Conservation (phyloP, 345 rosid genomes). For the Sisymbrium irio region DNA sequence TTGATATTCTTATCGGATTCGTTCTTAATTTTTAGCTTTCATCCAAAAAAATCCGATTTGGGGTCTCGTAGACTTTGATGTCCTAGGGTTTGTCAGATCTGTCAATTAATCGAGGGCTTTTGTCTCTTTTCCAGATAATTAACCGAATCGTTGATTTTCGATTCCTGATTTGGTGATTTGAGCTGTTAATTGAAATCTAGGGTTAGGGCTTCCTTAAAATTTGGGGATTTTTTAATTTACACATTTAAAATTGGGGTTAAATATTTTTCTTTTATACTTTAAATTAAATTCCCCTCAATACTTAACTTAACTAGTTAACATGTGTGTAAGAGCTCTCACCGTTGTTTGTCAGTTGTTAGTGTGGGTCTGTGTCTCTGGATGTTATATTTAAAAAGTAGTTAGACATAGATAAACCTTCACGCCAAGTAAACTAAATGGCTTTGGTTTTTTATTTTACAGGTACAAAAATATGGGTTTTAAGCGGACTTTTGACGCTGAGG, state of each 20-base stretch:
- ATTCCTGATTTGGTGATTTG: constrained; percentile 19
- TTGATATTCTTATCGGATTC: not conserved
- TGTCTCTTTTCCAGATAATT: not conserved
- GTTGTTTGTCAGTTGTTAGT: constrained; percentile 12
- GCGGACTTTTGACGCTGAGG: constrained; percentile 49
- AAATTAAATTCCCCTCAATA: not conserved
- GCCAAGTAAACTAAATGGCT: constrained; percentile 15
- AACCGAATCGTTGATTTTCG: not conserved
- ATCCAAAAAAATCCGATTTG: not conserved
- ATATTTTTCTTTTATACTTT: not conserved
- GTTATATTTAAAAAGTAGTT: not conserved
- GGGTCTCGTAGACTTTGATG: constrained; percentile 8
- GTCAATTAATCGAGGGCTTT: constrained; percentile 22
- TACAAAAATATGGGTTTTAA: constrained; percentile 44
- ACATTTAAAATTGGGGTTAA: constrained; percentile 31
- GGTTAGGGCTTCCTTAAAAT: constrained; percentile 46
- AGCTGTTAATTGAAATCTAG: constrained; percentile 37
- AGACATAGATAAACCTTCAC: not conserved
- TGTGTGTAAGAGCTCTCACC: not conserved
- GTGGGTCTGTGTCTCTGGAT: not conserved
- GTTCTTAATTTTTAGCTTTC: constrained; percentile 23
- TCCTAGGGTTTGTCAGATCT: constrained; percentile 30
- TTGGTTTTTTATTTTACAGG: constrained; percentile 14
- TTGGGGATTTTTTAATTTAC: constrained; percentile 31
- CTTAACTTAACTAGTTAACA: not conserved